These are phyloP conservation scores for Moniliophthora roreri DNA, from an alignment of 1,284 basidiomycete species.

Conservation along the genomic window DNA sequence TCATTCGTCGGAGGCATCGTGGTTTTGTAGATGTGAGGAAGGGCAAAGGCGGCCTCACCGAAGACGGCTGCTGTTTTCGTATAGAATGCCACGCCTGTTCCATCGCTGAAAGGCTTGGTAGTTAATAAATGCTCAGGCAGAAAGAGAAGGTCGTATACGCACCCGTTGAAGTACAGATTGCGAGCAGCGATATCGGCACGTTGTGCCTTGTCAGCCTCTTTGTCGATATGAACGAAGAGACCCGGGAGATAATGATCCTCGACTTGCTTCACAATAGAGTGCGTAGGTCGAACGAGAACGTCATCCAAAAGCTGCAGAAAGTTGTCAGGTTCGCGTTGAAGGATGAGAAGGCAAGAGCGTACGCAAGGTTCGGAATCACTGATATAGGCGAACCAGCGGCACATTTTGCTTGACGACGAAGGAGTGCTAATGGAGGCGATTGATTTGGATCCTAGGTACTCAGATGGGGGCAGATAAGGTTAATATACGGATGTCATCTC, in stretches of 20 bases:
- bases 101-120: background rate
- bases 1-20: constrained; percentile 3
- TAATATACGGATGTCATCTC: too few species aligned
- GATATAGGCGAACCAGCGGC: constrained; percentile 8
- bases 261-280: constrained; percentile 7
- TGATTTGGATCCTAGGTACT: too few species aligned
- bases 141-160: background rate
- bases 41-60: background rate
- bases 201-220: background rate
- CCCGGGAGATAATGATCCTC: constrained; percentile 1
- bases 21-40: constrained; percentile 1
- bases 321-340: background rate
- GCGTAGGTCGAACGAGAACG: constrained; percentile 1
- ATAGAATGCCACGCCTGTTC: constrained; percentile 2
- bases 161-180: constrained; percentile 3
- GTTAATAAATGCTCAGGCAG: background rate
- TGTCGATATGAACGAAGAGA: constrained; percentile 1
- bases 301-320: background rate
- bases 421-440: too few species aligned
- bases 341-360: background rate
- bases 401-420: background rate
- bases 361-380: background rate
- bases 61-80: background rate
- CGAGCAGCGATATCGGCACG: constrained; percentile 1
- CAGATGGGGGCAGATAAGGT: too few species aligned